Conservation (phyloP, 495 filamentous ascomycete species). For the Aspergillus coremiiformis region DNA sequence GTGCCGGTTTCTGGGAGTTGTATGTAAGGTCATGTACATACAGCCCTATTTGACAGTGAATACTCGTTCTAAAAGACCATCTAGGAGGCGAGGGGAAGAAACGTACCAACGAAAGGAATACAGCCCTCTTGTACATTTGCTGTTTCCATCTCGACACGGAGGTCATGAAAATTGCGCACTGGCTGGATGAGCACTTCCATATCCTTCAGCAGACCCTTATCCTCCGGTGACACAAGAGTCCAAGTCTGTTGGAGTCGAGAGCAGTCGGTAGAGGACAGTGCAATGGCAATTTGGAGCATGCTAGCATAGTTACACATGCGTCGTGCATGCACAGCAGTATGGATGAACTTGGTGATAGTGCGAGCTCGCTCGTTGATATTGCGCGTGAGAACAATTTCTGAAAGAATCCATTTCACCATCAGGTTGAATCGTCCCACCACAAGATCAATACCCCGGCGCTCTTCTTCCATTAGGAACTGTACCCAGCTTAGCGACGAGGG, state of each 20-base stretch:
- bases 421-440: constrained; percentile 95
- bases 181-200: constrained; percentile 84
- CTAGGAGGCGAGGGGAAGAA: neutral
- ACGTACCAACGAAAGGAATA: constrained; percentile 89
- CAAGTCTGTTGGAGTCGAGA: constrained; percentile 73
- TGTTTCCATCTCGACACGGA: constrained; percentile 87
- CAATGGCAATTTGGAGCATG: constrained; percentile 90
- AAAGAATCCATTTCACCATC: constrained; percentile 94
- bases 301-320: constrained; percentile 91
- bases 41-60: constrained; percentile 40
- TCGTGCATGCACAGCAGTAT: constrained; percentile 79
- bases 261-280: constrained; percentile 76
- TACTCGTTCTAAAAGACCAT: neutral
- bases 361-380: constrained; percentile 74
- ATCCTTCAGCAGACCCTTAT: constrained; percentile 65
- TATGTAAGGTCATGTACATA: constrained; percentile 97
- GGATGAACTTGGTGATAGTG: constrained; percentile 84
- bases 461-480: constrained; percentile 75
- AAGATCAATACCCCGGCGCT: constrained; percentile 85
- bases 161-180: constrained; percentile 79
- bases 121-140: constrained; percentile 71
- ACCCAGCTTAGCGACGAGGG: constrained; percentile 69
- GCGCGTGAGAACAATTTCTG: constrained; percentile 80
- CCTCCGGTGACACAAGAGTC: constrained; percentile 62
- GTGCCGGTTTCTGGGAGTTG: constrained; percentile 80